Evolutionary conservation across 2,329 filamentous ascomycete genomes (phyloP).

Genomic region (Hymenoscyphus occultus): DNA sequence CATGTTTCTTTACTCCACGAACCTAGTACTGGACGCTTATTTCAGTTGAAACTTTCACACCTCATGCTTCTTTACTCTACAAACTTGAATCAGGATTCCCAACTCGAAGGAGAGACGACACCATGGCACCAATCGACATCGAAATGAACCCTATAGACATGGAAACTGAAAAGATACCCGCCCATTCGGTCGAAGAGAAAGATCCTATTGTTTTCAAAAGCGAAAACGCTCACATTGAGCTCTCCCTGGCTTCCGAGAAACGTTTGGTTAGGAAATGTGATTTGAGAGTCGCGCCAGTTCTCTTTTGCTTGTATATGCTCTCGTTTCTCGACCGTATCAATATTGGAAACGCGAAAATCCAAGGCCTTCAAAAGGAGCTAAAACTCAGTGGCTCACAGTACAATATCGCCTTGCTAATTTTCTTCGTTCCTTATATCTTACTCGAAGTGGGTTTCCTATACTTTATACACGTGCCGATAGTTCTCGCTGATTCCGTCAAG

Average conservation of each 20-base stretch:
- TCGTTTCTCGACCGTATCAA: conserved; percentile 74
- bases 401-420: conserved; percentile 52
- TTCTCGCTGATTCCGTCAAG: conserved; percentile 15
- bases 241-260: conserved; percentile 7
- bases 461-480: conserved; percentile 22
- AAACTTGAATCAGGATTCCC: too few species aligned
- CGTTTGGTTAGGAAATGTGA: conserved; percentile 26
- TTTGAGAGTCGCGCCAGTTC: conserved; percentile 23
- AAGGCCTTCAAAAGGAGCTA: conserved; percentile 63
- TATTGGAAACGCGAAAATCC: conserved; percentile 69
- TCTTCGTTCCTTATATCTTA: conserved; percentile 26
- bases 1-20: too few species aligned
- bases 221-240: background rate
- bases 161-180: background rate
- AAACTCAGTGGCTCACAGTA: conserved; percentile 45
- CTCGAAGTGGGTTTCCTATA: background rate
- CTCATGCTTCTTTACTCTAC: too few species aligned
- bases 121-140: background rate
- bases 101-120: background rate
- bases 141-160: background rate
- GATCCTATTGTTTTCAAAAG: background rate
- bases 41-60: too few species aligned
- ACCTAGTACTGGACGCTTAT: too few species aligned
- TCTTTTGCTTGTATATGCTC: conserved; percentile 67
- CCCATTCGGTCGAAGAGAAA: background rate